These are phyloP conservation scores for Wickerhamomyces bisporus DNA, from an alignment of 805 yeast genomes.

Conservation along the genomic window DNA sequence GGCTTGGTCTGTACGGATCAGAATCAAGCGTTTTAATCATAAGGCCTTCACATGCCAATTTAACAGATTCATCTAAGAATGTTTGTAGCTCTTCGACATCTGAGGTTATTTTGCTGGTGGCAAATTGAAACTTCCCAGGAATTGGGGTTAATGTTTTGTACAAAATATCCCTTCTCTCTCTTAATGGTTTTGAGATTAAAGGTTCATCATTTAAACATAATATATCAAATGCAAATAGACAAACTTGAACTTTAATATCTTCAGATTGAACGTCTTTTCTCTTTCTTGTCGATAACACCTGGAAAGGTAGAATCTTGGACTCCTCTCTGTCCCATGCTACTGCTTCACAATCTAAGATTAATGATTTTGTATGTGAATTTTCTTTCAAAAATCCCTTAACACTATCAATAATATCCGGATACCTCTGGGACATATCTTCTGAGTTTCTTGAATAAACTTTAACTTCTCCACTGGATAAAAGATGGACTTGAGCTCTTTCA, in stretches of 20 bases:
- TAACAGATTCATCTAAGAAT: conserved; percentile 84
- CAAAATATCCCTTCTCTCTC: conserved; percentile 63
- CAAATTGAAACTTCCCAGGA: conserved; percentile 78
- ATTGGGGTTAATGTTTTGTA: conserved; percentile 50
- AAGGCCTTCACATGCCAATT: conserved; percentile 89
- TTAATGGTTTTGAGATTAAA: conserved; percentile 58
- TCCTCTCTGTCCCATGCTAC: conserved; percentile 90
- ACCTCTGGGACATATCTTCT: conserved; percentile 94
- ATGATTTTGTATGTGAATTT: conserved; percentile 36
- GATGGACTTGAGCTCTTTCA: conserved; percentile 93
- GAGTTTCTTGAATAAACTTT: conserved; percentile 88
- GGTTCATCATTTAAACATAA: conserved; percentile 71
- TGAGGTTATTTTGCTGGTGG: conserved; percentile 66
- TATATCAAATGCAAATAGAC: conserved; percentile 88
- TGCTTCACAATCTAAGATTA: conserved; percentile 93
- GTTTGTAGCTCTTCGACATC: conserved; percentile 70
- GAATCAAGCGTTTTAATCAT: conserved; percentile 92
- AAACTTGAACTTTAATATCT: conserved; percentile 86
- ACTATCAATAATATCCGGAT: conserved; percentile 81
- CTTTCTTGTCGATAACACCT: conserved; percentile 86
- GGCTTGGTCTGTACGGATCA: conserved; percentile 87
- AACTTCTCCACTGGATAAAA: conserved; percentile 58
- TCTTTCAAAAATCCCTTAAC: conserved; percentile 51
- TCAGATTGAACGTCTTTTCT: conserved; percentile 86
- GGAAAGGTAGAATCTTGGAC: conserved; percentile 87